These are phyloP conservation scores for Lichtheimia ornata DNA, from an alignment of 371 early-diverging fungal genomes.

Conservation along the genomic window DNA sequence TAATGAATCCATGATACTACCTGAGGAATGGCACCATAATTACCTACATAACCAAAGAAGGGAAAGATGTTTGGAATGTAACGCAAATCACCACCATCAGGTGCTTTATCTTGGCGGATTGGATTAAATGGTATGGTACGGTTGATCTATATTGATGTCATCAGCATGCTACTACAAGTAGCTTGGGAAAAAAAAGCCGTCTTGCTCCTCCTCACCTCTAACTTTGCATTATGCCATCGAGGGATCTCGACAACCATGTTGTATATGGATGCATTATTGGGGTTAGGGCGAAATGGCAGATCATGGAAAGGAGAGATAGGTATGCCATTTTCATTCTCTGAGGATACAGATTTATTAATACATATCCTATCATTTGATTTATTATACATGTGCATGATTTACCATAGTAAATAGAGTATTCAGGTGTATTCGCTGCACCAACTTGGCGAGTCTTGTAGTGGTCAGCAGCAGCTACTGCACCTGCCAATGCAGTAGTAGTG, in stretches of 20 bases:
- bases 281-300: constrained; percentile 13
- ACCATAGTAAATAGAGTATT: constrained; percentile 87
- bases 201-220: constrained; percentile 78
- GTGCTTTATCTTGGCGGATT: constrained; percentile 98
- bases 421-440: constrained; percentile 84
- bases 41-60: constrained; percentile 99
- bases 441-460: constrained; percentile 72
- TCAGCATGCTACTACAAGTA: not conserved
- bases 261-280: not conserved
- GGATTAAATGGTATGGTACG: constrained; percentile 81
- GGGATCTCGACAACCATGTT: constrained; percentile 99
- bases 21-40: constrained; percentile 99
- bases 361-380: too few species aligned
- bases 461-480: too few species aligned
- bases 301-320: constrained; percentile 19
- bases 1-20: not conserved
- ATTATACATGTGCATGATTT: constrained; percentile 8
- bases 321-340: constrained; percentile 14
- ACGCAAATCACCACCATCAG: constrained; percentile 86
- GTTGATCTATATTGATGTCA: constrained; percentile 4
- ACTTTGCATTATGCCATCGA: constrained; percentile 99
- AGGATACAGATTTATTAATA: not conserved
- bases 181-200: too few species aligned
- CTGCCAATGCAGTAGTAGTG: constrained; percentile 19
- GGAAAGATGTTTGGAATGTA: constrained; percentile 99